Base-by-base conservation (phyloP, 306 rosid genomes). In the Rubus parviflorus region DNA sequence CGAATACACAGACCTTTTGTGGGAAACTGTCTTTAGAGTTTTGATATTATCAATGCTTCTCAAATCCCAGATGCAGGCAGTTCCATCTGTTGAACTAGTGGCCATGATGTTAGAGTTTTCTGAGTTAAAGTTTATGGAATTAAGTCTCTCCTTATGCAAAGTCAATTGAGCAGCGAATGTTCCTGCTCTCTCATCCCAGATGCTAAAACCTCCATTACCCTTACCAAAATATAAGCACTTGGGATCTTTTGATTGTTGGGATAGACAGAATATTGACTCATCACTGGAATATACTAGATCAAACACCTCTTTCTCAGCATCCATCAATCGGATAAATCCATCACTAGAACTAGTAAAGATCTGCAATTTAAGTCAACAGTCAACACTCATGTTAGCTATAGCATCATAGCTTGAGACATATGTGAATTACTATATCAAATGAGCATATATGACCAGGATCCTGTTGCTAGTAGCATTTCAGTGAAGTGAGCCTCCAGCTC, bases 61-160 rank as follows among this genome's bases (percentile, higher is more conserved):
- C 87, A 95, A 87, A 82, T 95, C 98, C 98, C 98, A 95, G 54
- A 88, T 87, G 86, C 98, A 86, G 74, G 90, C 93, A 76, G 90
- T 89, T 74, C 89, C 96, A 81, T 92, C 97, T 45, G 92, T 65
- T 74, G 96, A 95, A 82, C 97, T 85, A 63, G 98, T 92, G 63
- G 91, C 90, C 86, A 90, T 83, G 71, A 89, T 64, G 74, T 88
- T 86, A 62, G 90, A 73, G 81, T 80, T 92, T 72, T 53, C 56
- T 17, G 82, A 49, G 75, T 76, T 89, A 69, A 95, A 95, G 81
- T 90, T 92, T 57, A 95, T 85, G 72, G 90, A 75, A 75, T 92
- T 90, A 56, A 95, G 89, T 82, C 95, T 88, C 35, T 54, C 57
- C 53, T 75, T 88, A 79, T 95, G 99, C 82, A 90, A 85, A 70